phyloP scores from a whole-genome alignment of 1,284 basidiomycete genomes.

The Moesziomyces parantarcticus region DNA sequence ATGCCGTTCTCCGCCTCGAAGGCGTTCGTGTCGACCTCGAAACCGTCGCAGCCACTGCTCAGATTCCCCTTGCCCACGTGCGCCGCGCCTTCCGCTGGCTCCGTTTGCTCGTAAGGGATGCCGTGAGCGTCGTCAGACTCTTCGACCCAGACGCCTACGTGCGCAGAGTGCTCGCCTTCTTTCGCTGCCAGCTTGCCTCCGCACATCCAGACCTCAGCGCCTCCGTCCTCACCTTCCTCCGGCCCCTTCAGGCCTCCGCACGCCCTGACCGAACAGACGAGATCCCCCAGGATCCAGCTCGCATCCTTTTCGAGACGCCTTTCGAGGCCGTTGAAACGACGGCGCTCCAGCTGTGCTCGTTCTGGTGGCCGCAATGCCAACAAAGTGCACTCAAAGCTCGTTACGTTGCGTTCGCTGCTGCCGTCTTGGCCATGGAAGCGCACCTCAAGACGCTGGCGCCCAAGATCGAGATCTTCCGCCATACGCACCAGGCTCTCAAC shows the following conservation, averaged over 20 bases:
- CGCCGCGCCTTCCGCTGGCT: conserved; percentile 17
- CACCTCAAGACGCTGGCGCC: conserved; percentile 20
- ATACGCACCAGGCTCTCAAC: conserved; percentile 10
- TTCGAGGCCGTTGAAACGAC: conserved; percentile 30
- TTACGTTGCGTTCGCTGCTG: conserved; percentile 25
- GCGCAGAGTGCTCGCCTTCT: conserved; percentile 27
- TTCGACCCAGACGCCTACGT: conserved; percentile 27
- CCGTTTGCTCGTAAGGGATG: conserved; percentile 19
- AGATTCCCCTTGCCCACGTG: conserved; percentile 13
- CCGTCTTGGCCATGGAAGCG: conserved; percentile 35
- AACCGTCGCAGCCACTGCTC: conserved; percentile 22
- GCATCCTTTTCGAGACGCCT: conserved; percentile 4
- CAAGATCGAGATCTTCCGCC: conserved; percentile 19
- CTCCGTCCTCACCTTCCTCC: conserved; percentile 15
- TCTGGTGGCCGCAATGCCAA: conserved; percentile 33
- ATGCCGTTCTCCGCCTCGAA: conserved; percentile 29
- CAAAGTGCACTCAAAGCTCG: neutral
- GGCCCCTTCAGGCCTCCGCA: conserved; percentile 1
- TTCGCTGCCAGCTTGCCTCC: conserved; percentile 5
- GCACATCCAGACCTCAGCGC: neutral
- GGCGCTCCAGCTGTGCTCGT: conserved; percentile 34
- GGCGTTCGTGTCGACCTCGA: conserved; percentile 25
- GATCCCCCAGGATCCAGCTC: neutral
- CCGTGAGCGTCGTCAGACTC: conserved; percentile 17
- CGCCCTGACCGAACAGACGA: neutral